Evolutionary conservation across 1,139 yeast genomes (phyloP).

Genomic region (Geotrichum bryndzae): DNA sequence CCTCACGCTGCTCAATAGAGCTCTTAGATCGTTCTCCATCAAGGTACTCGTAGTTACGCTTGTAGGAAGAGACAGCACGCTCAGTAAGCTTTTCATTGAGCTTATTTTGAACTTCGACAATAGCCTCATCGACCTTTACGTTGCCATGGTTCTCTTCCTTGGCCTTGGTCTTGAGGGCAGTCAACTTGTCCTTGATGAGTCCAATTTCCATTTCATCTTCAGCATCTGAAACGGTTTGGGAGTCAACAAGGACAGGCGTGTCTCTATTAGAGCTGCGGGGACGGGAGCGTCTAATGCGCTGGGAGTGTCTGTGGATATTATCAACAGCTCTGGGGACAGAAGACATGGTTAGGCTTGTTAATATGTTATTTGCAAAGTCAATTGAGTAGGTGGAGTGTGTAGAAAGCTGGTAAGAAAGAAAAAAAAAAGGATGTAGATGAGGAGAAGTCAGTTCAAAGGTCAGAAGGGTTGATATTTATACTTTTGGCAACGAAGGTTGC

Average conservation of each 20-base stretch:
- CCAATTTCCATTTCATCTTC: constrained; percentile 15
- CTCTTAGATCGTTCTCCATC: constrained; percentile 30
- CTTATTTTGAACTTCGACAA: constrained; percentile 5
- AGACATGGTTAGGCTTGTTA: not conserved
- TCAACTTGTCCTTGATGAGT: constrained; percentile 10
- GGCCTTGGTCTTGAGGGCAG: constrained; percentile 8
- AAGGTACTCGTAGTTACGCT: constrained; percentile 30
- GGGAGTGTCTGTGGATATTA: not conserved
- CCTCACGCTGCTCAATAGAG: constrained; percentile 33
- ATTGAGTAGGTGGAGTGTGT: not conserved
- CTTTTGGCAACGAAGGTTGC: not conserved
- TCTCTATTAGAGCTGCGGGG: not conserved
- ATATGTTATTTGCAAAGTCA: not conserved
- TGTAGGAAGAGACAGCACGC: constrained; percentile 17
- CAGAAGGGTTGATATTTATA: not conserved
- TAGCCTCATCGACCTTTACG: constrained; percentile 6
- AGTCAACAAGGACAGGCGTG: constrained; percentile 8
- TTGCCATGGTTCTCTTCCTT: constrained; percentile 12
- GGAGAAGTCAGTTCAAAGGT: not conserved
- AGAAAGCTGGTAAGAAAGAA: not conserved
- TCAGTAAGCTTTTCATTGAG: constrained; percentile 8
- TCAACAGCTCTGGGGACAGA: not conserved
- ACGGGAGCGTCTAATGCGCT: not conserved
- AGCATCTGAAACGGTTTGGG: constrained; percentile 6
- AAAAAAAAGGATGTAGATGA: too few relatives aligned